Conservation (phyloP, 1,284 basidiomycete species). For the Ustilago cynodontis region DNA sequence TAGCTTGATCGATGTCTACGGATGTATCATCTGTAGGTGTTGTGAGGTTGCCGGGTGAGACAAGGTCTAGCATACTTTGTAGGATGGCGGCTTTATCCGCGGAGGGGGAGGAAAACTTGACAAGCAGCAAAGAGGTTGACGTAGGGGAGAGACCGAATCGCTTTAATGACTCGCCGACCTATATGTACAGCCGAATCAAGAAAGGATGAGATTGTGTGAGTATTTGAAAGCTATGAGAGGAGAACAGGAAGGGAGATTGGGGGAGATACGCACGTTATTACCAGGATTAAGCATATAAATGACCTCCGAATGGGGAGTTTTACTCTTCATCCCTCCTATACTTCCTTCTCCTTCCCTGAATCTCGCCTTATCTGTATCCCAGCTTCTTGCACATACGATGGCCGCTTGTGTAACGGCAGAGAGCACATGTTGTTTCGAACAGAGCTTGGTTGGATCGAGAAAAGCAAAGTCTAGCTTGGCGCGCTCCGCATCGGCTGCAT, state of each 20-base stretch:
- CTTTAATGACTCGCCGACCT: slow-evolving; percentile 54
- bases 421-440: slow-evolving; percentile 42
- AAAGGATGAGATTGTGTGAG: slow-evolving; percentile 1
- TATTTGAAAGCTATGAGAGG: neutral
- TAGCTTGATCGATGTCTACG: slow-evolving; percentile 36
- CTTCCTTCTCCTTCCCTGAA: slow-evolving; percentile 44
- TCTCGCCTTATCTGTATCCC: slow-evolving; percentile 10
- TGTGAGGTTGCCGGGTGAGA: slow-evolving; percentile 23
- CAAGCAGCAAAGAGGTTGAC: slow-evolving; percentile 39
- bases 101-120: slow-evolving; percentile 31
- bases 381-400: slow-evolving; percentile 38
- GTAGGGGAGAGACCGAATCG: slow-evolving; percentile 45
- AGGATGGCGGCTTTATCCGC: slow-evolving; percentile 23
- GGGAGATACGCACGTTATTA: slow-evolving; percentile 41
- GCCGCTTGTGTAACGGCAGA: slow-evolving; percentile 44
- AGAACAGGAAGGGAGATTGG: neutral
- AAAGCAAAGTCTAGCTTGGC: slow-evolving; percentile 51
- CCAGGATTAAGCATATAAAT: slow-evolving; percentile 50
- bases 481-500: slow-evolving; percentile 29
- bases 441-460: slow-evolving; percentile 48
- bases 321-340: slow-evolving; percentile 50
- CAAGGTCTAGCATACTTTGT: slow-evolving; percentile 35
- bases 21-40: neutral
- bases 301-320: slow-evolving; percentile 52
- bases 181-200: neutral